Evolutionary conservation across 352 stramenopile species (phyloP), one percentile per base, ranked within the genome.

Genomic region (Peronosclerospora sorghi): DNA sequence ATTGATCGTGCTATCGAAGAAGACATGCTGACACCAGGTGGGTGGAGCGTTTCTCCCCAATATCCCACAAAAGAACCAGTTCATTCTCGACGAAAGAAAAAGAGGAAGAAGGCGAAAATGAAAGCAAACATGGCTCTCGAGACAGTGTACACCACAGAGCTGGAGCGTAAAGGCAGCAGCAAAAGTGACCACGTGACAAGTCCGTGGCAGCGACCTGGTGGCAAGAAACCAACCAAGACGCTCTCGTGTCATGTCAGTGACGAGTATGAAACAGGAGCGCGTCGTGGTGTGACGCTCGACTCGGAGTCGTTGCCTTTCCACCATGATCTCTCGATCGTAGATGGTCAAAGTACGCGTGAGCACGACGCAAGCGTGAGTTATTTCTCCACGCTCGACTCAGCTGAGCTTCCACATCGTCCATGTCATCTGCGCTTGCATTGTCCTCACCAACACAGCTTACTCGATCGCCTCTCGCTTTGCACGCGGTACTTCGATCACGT

Each of bases 331-430:
- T 52, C 42, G 10, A 48, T 63, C 15, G 35, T 55, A 42, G 36
- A 55, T 18, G 48, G n/a, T n/a, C n/a, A n/a, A n/a, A n/a, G n/a
- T n/a, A n/a, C 38, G 24, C n/a, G 19, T 13, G 63, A 57, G 21
- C 48, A 55, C 9, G 45, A 34, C 5, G 51, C 66, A 35, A 51
- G 57, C 6, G 35, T 70, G 19, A 67, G 51, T 30, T 70, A 67
- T 38, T 62, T 72, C 35, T 59, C 57, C 8, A 57, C 57, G 28
- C 56, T 68, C 36, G 59, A 68, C 8, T 65, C 62, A 62, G n/a
- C 47, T 52, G 23, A 48, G 49, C 21, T 45, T 51, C 12, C 64
- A n/a, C n/a, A n/a, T n/a, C n/a, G n/a, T n/a, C n/a, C n/a, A n/a
- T n/a, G n/a, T n/a, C n/a, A n/a, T n/a, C 71, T 19, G 24, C 48